These are phyloP conservation scores for Tirmania nivea DNA, from an alignment of 495 filamentous ascomycete species.

Conservation along the genomic window DNA sequence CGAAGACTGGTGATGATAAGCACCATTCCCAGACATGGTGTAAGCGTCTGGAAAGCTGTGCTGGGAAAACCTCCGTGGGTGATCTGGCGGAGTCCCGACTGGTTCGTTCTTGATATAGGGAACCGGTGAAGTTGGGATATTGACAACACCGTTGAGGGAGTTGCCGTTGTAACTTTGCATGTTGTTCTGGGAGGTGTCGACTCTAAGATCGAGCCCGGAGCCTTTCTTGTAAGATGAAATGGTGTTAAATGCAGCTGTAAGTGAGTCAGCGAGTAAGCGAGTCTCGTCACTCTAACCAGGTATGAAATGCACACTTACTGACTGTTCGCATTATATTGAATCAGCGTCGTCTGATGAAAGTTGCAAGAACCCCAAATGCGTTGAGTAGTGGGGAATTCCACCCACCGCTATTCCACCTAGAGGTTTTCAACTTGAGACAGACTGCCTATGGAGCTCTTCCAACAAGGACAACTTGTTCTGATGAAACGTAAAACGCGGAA, in stretches of 20 bases:
- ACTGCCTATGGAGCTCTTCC: too few relatives aligned
- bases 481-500: too few relatives aligned
- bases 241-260: not conserved
- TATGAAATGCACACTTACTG: not conserved
- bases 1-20: constrained; percentile 47
- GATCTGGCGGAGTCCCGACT: constrained; percentile 37
- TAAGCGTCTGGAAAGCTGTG: constrained; percentile 24
- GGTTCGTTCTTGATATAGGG: constrained; percentile 64
- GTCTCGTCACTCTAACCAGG: too few relatives aligned
- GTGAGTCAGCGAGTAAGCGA: too few relatives aligned
- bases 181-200: constrained; percentile 18
- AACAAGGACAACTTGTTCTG: too few relatives aligned
- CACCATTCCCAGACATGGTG: constrained; percentile 34
- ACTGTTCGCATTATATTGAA: not conserved
- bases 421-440: too few relatives aligned
- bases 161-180: constrained; percentile 19
- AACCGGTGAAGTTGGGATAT: constrained; percentile 25
- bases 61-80: constrained; percentile 19
- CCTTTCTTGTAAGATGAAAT: constrained; percentile 15
- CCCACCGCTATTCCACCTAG: too few relatives aligned
- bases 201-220: constrained; percentile 14
- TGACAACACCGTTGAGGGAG: constrained; percentile 10
- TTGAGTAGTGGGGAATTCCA: too few relatives aligned
- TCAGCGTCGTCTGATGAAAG: too few relatives aligned
- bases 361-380: too few relatives aligned